These are phyloP conservation scores for Podospora pseudoanserina DNA, from an alignment of 495 filamentous ascomycete species.

Conservation along the genomic window DNA sequence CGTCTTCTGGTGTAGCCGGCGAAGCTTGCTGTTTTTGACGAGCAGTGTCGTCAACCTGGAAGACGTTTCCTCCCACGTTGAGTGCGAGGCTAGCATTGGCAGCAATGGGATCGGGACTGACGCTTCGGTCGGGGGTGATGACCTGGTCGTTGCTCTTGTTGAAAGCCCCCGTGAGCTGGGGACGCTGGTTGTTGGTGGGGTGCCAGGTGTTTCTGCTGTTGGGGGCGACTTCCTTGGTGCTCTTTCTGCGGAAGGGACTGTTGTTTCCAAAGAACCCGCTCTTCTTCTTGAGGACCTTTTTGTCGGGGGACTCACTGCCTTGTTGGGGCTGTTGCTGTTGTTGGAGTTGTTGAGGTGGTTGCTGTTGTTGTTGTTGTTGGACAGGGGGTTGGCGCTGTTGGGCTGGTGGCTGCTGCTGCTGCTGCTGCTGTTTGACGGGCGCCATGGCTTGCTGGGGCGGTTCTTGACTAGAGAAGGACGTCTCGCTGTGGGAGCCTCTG, in stretches of 20 bases:
- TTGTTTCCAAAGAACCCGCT: slow-evolving; percentile 91
- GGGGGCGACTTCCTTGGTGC: slow-evolving; percentile 67
- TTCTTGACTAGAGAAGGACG: slow-evolving; percentile 84
- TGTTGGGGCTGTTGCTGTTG: not conserved
- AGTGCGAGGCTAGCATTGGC: slow-evolving; percentile 89
- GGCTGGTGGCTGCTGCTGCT: slow-evolving; percentile 35
- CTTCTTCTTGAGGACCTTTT: slow-evolving; percentile 71
- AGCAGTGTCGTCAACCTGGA: slow-evolving; percentile 88
- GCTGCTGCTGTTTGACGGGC: slow-evolving; percentile 56
- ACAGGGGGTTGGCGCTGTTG: slow-evolving; percentile 40
- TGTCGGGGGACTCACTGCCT: slow-evolving; percentile 51
- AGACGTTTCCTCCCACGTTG: slow-evolving; percentile 96
- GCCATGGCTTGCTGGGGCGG: slow-evolving; percentile 59
- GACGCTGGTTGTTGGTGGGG: slow-evolving; percentile 29
- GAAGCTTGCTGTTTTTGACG: slow-evolving; percentile 35
- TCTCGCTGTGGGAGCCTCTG: slow-evolving; percentile 88
- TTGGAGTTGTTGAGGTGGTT: slow-evolving; percentile 19
- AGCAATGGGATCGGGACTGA: slow-evolving; percentile 82
- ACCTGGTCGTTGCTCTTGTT: slow-evolving; percentile 27
- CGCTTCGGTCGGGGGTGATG: slow-evolving; percentile 41
- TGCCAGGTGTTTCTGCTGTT: slow-evolving; percentile 60
- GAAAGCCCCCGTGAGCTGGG: slow-evolving; percentile 26
- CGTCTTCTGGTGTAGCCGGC: slow-evolving; percentile 47
- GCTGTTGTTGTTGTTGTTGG: slow-evolving; percentile 31
- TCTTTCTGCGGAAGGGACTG: slow-evolving; percentile 88